Evolutionary conservation across 2,329 filamentous ascomycete species (phyloP).

Genomic region (Lachnellula arida): DNA sequence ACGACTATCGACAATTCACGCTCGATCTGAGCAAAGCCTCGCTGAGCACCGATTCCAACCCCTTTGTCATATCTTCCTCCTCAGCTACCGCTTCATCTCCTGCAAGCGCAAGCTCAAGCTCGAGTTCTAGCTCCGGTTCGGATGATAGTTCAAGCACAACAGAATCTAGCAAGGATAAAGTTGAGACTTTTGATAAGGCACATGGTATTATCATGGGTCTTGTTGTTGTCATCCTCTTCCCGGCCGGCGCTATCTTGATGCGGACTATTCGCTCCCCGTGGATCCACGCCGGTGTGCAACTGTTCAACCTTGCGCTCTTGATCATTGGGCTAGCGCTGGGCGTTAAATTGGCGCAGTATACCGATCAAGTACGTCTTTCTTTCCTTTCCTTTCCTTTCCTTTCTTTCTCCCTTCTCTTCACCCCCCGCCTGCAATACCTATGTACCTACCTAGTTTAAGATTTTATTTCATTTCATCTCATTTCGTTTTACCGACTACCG

Average conservation of each 20-base stretch:
- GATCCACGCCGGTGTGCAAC: slow-evolving; percentile 54
- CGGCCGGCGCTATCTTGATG: slow-evolving; percentile 56
- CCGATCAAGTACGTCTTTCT: slow-evolving; percentile 28
- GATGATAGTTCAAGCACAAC: neutral
- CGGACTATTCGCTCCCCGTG: slow-evolving; percentile 46
- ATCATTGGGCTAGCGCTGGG: slow-evolving; percentile 58
- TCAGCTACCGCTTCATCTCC: neutral
- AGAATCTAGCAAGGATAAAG: neutral
- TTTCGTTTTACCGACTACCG: no score
- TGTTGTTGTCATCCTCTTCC: slow-evolving; percentile 54
- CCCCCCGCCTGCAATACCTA: no score
- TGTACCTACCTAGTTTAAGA: no score
- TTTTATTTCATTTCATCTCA: no score
- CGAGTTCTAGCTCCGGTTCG: neutral
- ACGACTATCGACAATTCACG: slow-evolving; percentile 12
- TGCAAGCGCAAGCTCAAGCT: neutral
- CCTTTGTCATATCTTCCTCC: slow-evolving; percentile 17
- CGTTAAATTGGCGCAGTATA: slow-evolving; percentile 41
- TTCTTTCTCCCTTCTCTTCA: neutral
- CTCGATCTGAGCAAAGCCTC: slow-evolving; percentile 26
- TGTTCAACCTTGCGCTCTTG: slow-evolving; percentile 50
- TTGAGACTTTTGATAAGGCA: slow-evolving; percentile 28
- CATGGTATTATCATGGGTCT: slow-evolving; percentile 60
- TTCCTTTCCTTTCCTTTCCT: neutral
- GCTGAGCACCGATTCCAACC: slow-evolving; percentile 20